These are phyloP conservation scores for Quercus ilex DNA, from an alignment of 306 rosid genomes.

Conservation along the genomic window DNA sequence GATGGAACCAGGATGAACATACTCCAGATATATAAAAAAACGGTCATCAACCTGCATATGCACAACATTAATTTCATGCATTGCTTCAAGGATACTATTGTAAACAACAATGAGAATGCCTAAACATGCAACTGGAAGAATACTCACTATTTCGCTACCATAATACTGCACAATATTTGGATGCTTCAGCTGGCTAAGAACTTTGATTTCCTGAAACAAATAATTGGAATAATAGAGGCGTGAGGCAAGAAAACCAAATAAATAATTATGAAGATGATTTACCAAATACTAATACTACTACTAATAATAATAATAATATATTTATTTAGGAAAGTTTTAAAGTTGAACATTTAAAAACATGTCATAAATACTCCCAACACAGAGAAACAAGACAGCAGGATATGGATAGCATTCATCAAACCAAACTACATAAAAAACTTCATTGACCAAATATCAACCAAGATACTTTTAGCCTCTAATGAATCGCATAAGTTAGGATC, in stretches of 20 bases:
- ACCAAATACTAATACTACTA: not conserved
- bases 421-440: no score
- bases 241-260: not conserved
- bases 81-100: not conserved
- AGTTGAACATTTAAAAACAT: not conserved
- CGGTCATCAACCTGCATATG: slow-evolving; percentile 65
- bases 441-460: no score
- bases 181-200: slow-evolving; percentile 86
- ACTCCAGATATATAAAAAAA: slow-evolving; percentile 87
- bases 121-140: slow-evolving; percentile 18
- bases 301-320: not conserved
- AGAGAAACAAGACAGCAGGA: no score
- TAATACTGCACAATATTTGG: slow-evolving; percentile 91
- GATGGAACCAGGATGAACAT: slow-evolving; percentile 93
- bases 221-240: slow-evolving; percentile 9
- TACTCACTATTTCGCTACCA: slow-evolving; percentile 91
- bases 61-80: slow-evolving; percentile 11
- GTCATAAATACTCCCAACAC: no score
- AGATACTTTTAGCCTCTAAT: no score
- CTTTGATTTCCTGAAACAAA: slow-evolving; percentile 74
- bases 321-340: not conserved
- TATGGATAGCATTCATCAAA: no score
- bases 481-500: not conserved
- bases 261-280: not conserved
- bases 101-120: slow-evolving; percentile 7